These are phyloP conservation scores for Apiospora pterosperma DNA, from an alignment of 2,329 filamentous ascomycete genomes.

Conservation along the genomic window DNA sequence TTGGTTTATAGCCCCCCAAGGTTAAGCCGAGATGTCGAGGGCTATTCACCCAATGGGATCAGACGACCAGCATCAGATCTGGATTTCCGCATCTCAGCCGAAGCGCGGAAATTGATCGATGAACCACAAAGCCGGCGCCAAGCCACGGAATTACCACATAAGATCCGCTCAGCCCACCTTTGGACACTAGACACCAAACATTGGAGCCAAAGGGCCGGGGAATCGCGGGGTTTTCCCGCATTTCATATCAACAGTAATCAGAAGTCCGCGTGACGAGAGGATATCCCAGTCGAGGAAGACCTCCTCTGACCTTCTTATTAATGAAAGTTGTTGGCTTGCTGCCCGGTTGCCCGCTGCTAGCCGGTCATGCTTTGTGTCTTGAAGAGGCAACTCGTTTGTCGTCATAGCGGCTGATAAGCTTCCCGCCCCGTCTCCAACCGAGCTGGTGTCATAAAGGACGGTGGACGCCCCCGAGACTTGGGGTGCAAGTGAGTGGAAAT, in stretches of 20 bases:
- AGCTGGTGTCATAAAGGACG: constrained; percentile 1
- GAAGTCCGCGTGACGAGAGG: background rate
- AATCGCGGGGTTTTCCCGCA: background rate
- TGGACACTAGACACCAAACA: no score
- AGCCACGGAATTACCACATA: background rate
- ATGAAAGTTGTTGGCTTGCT: background rate
- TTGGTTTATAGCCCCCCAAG: background rate
- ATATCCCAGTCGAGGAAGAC: background rate
- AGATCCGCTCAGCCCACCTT: background rate
- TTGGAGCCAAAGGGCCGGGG: background rate
- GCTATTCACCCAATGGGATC: background rate
- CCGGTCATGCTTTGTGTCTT: background rate
- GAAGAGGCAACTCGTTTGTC: background rate
- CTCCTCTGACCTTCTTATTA: background rate
- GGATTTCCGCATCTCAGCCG: background rate
- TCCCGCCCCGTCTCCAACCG: constrained; percentile 1
- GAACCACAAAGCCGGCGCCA: background rate
- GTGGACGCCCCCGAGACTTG: background rate
- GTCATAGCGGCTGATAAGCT: constrained; percentile 4
- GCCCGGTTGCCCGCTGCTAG: background rate
- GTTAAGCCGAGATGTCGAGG: background rate
- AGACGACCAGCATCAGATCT: background rate
- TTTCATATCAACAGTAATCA: background rate
- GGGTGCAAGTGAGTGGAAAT: background rate
- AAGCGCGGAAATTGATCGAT: background rate